These are phyloP conservation scores for Boletus vermiculosoides DNA, from an alignment of 768 basidiomycete species.

Conservation along the genomic window DNA sequence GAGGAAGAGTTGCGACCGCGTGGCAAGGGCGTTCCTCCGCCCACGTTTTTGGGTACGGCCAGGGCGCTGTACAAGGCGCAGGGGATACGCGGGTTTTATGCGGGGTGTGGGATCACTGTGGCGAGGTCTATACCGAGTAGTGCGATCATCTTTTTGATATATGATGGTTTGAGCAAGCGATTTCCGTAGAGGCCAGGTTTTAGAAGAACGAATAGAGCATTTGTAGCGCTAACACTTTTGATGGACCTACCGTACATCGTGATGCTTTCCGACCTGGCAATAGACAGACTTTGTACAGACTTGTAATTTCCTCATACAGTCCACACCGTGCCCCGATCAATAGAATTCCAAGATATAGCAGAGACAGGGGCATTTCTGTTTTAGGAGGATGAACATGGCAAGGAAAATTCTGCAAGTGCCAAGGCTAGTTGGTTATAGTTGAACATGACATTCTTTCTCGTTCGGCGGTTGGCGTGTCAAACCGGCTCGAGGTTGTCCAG, in stretches of 20 bases:
- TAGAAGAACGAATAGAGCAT: background rate
- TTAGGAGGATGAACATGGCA: background rate
- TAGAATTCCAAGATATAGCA: too few relatives aligned
- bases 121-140: slow-evolving; percentile 83
- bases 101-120: slow-evolving; percentile 90
- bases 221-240: background rate
- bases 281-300: background rate
- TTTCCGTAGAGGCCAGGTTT: slow-evolving; percentile 39
- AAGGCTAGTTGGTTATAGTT: background rate
- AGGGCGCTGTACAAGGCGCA: slow-evolving; percentile 69
- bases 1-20: slow-evolving; percentile 78
- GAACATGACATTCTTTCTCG: slow-evolving; percentile 10
- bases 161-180: slow-evolving; percentile 65
- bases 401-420: background rate
- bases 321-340: too few relatives aligned
- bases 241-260: background rate
- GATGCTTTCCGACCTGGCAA: background rate
- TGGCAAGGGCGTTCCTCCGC: slow-evolving; percentile 30
- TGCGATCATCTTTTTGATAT: slow-evolving; percentile 91
- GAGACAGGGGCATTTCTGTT: slow-evolving; percentile 1
- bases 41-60: slow-evolving; percentile 57
- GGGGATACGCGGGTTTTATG: slow-evolving; percentile 84
- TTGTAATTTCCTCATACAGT: too few relatives aligned
- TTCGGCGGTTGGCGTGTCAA: slow-evolving; percentile 10
- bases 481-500: background rate